Evolutionary conservation across 768 basidiomycete genomes (phyloP), one percentile per base, ranked within the genome.

Genomic region (Zangia roseola): DNA sequence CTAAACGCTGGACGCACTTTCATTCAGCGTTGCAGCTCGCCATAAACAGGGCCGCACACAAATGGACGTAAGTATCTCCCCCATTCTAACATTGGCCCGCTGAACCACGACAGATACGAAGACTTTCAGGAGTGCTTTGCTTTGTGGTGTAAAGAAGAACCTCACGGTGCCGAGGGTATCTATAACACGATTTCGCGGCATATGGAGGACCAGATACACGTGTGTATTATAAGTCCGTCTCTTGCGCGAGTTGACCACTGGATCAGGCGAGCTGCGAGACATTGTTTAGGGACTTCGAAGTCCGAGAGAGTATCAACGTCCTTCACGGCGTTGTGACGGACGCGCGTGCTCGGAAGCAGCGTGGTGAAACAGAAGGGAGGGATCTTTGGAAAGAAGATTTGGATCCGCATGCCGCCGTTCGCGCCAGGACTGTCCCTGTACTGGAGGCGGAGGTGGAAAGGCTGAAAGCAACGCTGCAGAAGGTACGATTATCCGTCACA

Each of bases 281-380:
- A 31, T 53, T 91, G n/a, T 84, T 89, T 63, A 78, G 74, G 24
- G 78, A 84, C 46, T 84, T 86, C 58, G 74, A 79, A 43, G 81
- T 86, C 2, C 79, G 80, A 54, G 81, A 84, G 38, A 84, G 80
- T 54, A 77, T 91, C 26, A 88, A 91, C 62, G 74, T 74, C 4
- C 73, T 91, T 12, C 87, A 91, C 52, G 73, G 74, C 10, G 78
- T 88, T 13, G 81, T 91, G 1, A 80, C 74, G 10, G 87, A 88
- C 26, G 88, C 87, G 8, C 54, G 83, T 62, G 59, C 77, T 20
- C 80, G 83, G 44, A 75, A 74, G 30, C 71, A 73, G 39, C 74
- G 75, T 7, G 75, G 65, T 4, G 67, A 67, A 23, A 60, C 50
- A n/a, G 55, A 65, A 12, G 72, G 72, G 0, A 77, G 74, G 13